phyloP scores from a whole-genome alignment of 1,284 basidiomycete genomes.

The Coniferiporia sulphurascens region DNA sequence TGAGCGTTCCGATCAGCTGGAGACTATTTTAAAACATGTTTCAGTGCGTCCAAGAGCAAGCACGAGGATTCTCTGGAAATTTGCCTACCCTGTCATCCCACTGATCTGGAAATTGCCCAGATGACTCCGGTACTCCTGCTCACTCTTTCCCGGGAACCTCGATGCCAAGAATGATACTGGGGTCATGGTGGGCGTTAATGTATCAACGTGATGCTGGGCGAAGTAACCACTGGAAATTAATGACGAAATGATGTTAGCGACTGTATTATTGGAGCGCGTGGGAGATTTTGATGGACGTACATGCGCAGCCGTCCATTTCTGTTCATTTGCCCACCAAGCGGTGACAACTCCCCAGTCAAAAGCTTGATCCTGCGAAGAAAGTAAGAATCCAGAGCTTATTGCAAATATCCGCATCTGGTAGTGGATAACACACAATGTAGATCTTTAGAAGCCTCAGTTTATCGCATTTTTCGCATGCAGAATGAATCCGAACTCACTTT shows the following conservation, averaged over 20 bases:
- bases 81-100: slow-evolving; percentile 80
- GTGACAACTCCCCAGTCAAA: slow-evolving; percentile 85
- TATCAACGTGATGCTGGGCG: slow-evolving; percentile 97
- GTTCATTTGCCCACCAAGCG: slow-evolving; percentile 78
- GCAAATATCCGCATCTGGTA: not conserved
- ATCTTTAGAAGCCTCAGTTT: not conserved
- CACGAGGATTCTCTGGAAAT: slow-evolving; percentile 9
- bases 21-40: slow-evolving; percentile 38
- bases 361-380: slow-evolving; percentile 64
- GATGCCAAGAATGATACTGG: slow-evolving; percentile 91
- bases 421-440: slow-evolving; percentile 8
- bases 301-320: slow-evolving; percentile 89
- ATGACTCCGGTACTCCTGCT: slow-evolving; percentile 94
- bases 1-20: slow-evolving; percentile 79
- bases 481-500: slow-evolving; percentile 40
- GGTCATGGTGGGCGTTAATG: slow-evolving; percentile 78
- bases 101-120: slow-evolving; percentile 99
- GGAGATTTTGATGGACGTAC: slow-evolving; percentile 37
- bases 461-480: not conserved
- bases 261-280: no score
- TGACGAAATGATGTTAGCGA: no score
- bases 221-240: slow-evolving; percentile 70
- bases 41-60: not conserved
- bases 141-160: slow-evolving; percentile 90
- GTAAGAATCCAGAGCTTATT: not conserved